Percentiles rank a stretch among this genome's conserved stretches.
Evolutionary conservation across 441 rosid species (phyloP).

Genomic region (Oxalis stricta): DNA sequence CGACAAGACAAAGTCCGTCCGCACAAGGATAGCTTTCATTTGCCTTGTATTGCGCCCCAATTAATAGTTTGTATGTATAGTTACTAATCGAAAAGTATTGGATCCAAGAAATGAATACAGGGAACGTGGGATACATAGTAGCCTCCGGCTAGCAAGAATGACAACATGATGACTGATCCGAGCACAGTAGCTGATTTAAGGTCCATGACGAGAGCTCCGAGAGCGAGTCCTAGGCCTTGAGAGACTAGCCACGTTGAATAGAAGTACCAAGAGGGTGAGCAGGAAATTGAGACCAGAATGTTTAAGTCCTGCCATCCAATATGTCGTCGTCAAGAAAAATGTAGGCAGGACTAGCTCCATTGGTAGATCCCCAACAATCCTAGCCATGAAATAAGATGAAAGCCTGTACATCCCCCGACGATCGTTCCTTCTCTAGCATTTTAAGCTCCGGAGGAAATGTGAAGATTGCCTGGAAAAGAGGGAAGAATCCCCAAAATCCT

Average conservation of each 20-base stretch:
- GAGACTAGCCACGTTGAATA: slow-evolving; percentile 29
- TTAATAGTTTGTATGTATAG: slow-evolving; percentile 25
- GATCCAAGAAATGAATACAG: slow-evolving; percentile 36
- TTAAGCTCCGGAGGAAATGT: slow-evolving; percentile 61
- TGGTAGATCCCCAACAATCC: slow-evolving; percentile 47
- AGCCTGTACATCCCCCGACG: slow-evolving; percentile 69
- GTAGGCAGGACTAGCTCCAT: slow-evolving; percentile 56
- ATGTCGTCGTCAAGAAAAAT: slow-evolving; percentile 34
- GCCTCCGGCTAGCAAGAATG: slow-evolving; percentile 27
- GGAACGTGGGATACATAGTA: slow-evolving; percentile 39
- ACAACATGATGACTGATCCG: slow-evolving; percentile 26
- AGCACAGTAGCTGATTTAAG: slow-evolving; percentile 25
- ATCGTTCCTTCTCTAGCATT: slow-evolving; percentile 72
- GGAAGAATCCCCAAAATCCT: slow-evolving; percentile 54
- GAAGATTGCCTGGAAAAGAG: slow-evolving; percentile 59
- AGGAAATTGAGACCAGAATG: slow-evolving; percentile 20
- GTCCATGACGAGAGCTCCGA: slow-evolving; percentile 42
- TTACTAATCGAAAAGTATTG: slow-evolving; percentile 24
- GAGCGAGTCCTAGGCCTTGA: slow-evolving; percentile 40
- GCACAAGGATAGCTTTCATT: slow-evolving; percentile 28
- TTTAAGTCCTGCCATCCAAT: slow-evolving; percentile 70
- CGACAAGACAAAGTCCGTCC: slow-evolving; percentile 20
- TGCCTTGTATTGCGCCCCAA: slow-evolving; percentile 28
- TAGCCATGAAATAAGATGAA: slow-evolving; percentile 21
- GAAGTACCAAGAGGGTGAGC: slow-evolving; percentile 21